Percentiles rank a stretch among this genome's conserved stretches.
phyloP scores from a whole-genome alignment of 306 rosid species.

The Lupinus albus region DNA sequence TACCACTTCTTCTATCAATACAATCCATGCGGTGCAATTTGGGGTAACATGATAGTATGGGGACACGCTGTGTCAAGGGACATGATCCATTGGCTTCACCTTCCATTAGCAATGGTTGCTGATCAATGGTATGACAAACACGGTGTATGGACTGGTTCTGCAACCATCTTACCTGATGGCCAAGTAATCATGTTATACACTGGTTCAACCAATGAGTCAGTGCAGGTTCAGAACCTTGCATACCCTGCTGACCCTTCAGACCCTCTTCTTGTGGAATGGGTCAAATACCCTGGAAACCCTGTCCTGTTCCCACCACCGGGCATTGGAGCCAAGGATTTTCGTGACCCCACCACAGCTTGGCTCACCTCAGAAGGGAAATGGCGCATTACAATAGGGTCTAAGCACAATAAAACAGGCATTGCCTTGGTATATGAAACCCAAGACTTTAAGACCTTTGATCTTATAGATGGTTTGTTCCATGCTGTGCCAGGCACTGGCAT shows the following conservation, averaged over 20 bases:
- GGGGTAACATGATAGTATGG: slow-evolving; percentile 85
- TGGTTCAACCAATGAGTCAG: slow-evolving; percentile 71
- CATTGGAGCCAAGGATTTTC: slow-evolving; percentile 60
- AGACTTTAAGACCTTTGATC: slow-evolving; percentile 66
- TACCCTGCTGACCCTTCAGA: slow-evolving; percentile 71
- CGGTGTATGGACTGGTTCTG: slow-evolving; percentile 93
- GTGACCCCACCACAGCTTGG: slow-evolving; percentile 96
- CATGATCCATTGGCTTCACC: slow-evolving; percentile 88
- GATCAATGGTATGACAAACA: slow-evolving; percentile 79
- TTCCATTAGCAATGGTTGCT: slow-evolving; percentile 74
- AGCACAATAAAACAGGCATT: slow-evolving; percentile 66
- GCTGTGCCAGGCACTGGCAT: slow-evolving; percentile 75
- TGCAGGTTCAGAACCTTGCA: slow-evolving; percentile 83
- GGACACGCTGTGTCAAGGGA: slow-evolving; percentile 87
- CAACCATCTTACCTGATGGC: slow-evolving; percentile 69
- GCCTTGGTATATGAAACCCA: slow-evolving; percentile 69
- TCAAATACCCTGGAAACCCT: slow-evolving; percentile 72
- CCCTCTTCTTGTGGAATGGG: slow-evolving; percentile 74
- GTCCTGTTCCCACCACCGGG: slow-evolving; percentile 73
- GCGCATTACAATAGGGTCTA: slow-evolving; percentile 75
- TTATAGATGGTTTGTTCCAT: slow-evolving; percentile 52
- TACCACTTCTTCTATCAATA: slow-evolving; percentile 91
- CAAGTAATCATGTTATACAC: slow-evolving; percentile 79
- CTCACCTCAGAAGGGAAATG: slow-evolving; percentile 74
- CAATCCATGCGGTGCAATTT: slow-evolving; percentile 74